These are phyloP conservation scores for Pestalotiopsis fici DNA, from an alignment of 2,329 filamentous ascomycete species.

Conservation along the genomic window DNA sequence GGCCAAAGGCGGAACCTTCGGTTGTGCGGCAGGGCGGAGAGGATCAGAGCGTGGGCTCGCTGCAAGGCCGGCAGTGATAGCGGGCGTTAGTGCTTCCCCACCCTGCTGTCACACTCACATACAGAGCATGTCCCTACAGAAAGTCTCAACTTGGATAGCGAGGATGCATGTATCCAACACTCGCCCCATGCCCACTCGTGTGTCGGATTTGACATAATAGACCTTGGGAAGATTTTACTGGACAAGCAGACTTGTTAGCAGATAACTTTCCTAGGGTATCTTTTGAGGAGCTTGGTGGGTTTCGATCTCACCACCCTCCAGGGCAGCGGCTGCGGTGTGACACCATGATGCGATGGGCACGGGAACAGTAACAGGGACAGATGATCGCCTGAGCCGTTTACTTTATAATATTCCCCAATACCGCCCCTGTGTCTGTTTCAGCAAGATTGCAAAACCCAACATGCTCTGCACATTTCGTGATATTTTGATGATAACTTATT, in stretches of 20 bases:
- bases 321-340: neutral
- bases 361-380: slow-evolving; percentile 6
- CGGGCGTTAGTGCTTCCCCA: neutral
- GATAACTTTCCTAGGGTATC: neutral
- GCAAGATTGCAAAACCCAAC: neutral
- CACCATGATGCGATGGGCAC: slow-evolving; percentile 6
- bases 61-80: neutral
- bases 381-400: neutral
- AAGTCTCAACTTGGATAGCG: neutral
- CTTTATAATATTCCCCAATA: neutral
- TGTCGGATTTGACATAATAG: slow-evolving; percentile 6
- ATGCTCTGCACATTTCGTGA: neutral
- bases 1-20: neutral
- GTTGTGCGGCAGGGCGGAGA: too few relatives aligned
- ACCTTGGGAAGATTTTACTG: neutral
- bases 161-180: neutral
- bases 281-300: neutral
- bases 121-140: neutral
- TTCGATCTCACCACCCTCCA: neutral
- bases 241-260: neutral
- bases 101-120: neutral
- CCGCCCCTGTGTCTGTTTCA: neutral
- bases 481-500: neutral
- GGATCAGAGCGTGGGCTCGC: neutral
- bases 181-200: neutral